Conservation (phyloP, 805 yeast genomes). For the Priceomyces carsonii region DNA sequence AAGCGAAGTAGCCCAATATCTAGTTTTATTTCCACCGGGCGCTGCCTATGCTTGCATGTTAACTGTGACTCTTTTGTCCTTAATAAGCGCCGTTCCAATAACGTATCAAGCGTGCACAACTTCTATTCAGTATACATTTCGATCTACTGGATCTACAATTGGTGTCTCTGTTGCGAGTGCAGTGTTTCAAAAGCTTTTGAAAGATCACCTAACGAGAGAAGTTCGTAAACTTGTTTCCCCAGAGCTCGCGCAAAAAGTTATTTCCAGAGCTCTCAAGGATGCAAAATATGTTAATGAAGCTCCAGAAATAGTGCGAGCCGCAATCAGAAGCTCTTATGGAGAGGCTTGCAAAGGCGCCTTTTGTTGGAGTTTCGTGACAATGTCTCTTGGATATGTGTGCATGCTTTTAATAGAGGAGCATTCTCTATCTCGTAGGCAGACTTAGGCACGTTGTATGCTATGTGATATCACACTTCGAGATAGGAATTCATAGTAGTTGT, state of each 20-base stretch:
- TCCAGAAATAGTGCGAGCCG: slow-evolving; percentile 50
- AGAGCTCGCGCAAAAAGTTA: slow-evolving; percentile 40
- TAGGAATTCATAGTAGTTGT: no score
- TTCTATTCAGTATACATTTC: slow-evolving; percentile 82
- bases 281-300: slow-evolving; percentile 55
- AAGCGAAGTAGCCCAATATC: slow-evolving; percentile 16
- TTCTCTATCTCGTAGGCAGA: slow-evolving; percentile 52
- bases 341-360: slow-evolving; percentile 56
- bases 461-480: no score
- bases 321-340: slow-evolving; percentile 52
- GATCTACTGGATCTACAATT: slow-evolving; percentile 79
- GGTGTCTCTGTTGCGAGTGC: slow-evolving; percentile 74
- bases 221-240: slow-evolving; percentile 17
- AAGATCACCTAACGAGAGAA: slow-evolving; percentile 14
- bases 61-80: slow-evolving; percentile 69
- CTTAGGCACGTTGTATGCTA: no score
- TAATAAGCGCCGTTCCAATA: slow-evolving; percentile 71
- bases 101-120: slow-evolving; percentile 80
- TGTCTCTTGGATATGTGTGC: slow-evolving; percentile 40
- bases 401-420: slow-evolving; percentile 56
- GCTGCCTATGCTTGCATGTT: slow-evolving; percentile 64
- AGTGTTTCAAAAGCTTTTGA: slow-evolving; percentile 54
- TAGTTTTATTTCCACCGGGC: slow-evolving; percentile 53
- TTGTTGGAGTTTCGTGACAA: slow-evolving; percentile 42
- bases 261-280: slow-evolving; percentile 53